Base-by-base conservation (phyloP, 352 stramenopile species). In the Pythium insidiosum region DNA sequence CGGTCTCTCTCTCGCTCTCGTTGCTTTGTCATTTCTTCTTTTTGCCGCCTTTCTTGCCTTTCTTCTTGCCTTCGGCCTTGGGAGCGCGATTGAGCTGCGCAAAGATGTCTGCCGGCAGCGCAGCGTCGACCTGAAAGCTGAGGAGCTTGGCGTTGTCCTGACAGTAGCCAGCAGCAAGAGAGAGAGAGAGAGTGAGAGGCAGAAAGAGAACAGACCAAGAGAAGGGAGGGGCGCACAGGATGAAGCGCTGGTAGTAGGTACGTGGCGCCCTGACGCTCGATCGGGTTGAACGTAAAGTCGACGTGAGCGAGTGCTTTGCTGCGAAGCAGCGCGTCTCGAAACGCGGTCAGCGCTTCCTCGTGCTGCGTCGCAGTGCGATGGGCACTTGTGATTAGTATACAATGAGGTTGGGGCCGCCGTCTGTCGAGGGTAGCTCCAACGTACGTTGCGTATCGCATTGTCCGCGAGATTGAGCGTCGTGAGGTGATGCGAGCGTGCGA, bases 221-320 rank as follows among this genome's bases (percentile, higher is more conserved):
- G n/a, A n/a, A n/a, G n/a, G n/a, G n/a, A n/a, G n/a, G n/a, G n/a
- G n/a, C n/a, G n/a, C n/a, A n/a, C 71, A 6, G 67, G 49, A 16
- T 56, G 54, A 30, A 91, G 49, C 13, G 67, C 67, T 30, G 72
- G 72, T 19, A 91, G 43, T 11, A 91, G 40, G 10, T 87, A 53
- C 20, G 68, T 60, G 9, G 74, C 79, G 24, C 79, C 76, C 18
- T 83, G 62, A 3, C 61, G 39, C 29, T 88, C 79, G 31, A 91
- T 91, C 4, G 64, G 47, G 38, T 91, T 91, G 50, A 76, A 89
- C 26, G 73, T 88, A 36, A 91, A 72, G 25, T 91, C 75, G 13
- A 91, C 71, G 16, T 84, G 61, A 7, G 74, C 66, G 12, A 91
- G 57, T 35, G 62, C 59, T 45, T 89, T 89, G 61, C 72, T 73